Evolutionary conservation across 2,329 filamentous ascomycete genomes (phyloP).

Genomic region (Venturia asperata): DNA sequence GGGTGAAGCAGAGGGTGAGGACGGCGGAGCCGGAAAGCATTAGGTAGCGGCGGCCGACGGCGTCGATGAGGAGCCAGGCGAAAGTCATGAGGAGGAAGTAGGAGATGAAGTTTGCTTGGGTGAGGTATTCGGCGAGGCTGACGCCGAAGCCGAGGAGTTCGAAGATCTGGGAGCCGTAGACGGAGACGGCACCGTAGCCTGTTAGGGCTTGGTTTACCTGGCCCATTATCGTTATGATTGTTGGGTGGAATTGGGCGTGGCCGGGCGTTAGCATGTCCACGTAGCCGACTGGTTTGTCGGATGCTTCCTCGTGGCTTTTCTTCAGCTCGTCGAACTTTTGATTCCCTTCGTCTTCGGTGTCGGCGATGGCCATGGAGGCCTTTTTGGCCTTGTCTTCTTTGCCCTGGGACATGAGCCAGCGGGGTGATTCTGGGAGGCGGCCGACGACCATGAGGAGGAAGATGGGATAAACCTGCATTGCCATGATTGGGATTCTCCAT

Average conservation of each 20-base stretch:
- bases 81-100: conserved; percentile 57
- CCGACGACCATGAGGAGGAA: conserved; percentile 47
- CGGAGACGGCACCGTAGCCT: conserved; percentile 53
- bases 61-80: conserved; percentile 54
- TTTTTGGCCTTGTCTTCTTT: conserved; percentile 44
- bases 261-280: conserved; percentile 51
- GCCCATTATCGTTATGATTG: conserved; percentile 55
- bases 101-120: conserved; percentile 53
- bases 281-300: conserved; percentile 43
- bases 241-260: conserved; percentile 53
- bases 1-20: conserved; percentile 43
- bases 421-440: conserved; percentile 49
- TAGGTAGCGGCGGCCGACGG: conserved; percentile 47
- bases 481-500: conserved; percentile 54
- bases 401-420: conserved; percentile 51
- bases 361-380: conserved; percentile 44
- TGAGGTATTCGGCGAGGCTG: conserved; percentile 48
- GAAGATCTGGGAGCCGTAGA: conserved; percentile 59
- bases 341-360: conserved; percentile 41
- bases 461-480: conserved; percentile 54
- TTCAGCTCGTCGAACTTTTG: conserved; percentile 45
- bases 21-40: conserved; percentile 47
- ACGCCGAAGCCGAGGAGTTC: conserved; percentile 51
- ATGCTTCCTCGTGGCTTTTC: conserved; percentile 45
- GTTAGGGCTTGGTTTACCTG: conserved; percentile 56